These are phyloP conservation scores for Huntiella decipiens DNA, from an alignment of 2,329 filamentous ascomycete genomes.

Conservation along the genomic window DNA sequence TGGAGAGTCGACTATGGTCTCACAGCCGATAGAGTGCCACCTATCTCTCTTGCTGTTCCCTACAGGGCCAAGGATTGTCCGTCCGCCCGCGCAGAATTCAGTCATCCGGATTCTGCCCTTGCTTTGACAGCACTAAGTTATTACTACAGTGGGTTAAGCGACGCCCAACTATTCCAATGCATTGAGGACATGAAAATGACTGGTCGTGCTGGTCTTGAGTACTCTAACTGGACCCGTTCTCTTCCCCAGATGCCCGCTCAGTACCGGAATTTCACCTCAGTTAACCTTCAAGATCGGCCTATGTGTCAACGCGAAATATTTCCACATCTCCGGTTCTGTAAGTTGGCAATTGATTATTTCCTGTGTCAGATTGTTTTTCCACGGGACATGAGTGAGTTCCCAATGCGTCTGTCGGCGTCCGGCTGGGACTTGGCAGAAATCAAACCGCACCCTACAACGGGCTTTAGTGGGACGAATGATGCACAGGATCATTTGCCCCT, in stretches of 20 bases:
- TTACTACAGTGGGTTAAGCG: slow-evolving; percentile 34
- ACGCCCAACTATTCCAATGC: slow-evolving; percentile 28
- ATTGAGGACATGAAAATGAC: slow-evolving; percentile 30
- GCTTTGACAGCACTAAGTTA: slow-evolving; percentile 34
- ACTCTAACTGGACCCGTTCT: slow-evolving; percentile 26
- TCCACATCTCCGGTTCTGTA: slow-evolving; percentile 30
- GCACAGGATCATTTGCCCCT: slow-evolving; percentile 37
- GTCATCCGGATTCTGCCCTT: slow-evolving; percentile 40
- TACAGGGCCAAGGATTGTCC: slow-evolving; percentile 41
- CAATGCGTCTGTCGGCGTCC: slow-evolving; percentile 41
- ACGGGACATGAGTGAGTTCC: slow-evolving; percentile 42
- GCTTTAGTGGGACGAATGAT: slow-evolving; percentile 55
- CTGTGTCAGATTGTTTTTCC: slow-evolving; percentile 39
- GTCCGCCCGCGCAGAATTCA: slow-evolving; percentile 37
- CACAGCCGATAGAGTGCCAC: slow-evolving; percentile 22
- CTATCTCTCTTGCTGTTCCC: slow-evolving; percentile 34
- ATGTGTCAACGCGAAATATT: slow-evolving; percentile 33
- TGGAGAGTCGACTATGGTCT: slow-evolving; percentile 49
- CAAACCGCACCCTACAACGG: slow-evolving; percentile 34
- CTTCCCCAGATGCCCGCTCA: slow-evolving; percentile 17
- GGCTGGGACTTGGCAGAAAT: slow-evolving; percentile 43
- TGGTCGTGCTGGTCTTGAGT: slow-evolving; percentile 34
- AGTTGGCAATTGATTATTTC: slow-evolving; percentile 43
- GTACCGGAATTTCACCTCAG: slow-evolving; percentile 24
- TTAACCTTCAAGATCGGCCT: slow-evolving; percentile 38